Conservation (phyloP, 2,329 filamentous ascomycete genomes). For the Stagonosporopsis tanaceti region DNA sequence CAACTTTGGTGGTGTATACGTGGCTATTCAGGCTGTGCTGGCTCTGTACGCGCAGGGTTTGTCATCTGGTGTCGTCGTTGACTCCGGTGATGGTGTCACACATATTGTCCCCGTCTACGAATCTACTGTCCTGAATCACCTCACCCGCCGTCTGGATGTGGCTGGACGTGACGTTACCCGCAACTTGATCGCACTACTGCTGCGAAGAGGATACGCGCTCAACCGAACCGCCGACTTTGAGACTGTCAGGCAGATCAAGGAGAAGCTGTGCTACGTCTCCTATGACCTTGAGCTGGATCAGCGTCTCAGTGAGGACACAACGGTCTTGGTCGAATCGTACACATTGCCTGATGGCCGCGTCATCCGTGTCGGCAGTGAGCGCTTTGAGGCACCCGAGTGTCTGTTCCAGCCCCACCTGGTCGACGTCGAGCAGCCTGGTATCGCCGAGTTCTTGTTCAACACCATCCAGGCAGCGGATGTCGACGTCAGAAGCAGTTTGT, state of each 20-base stretch:
- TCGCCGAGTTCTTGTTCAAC: conserved; percentile 98
- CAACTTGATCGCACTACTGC: conserved; percentile 92
- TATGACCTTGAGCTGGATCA: conserved; percentile 98
- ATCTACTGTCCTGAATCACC: conserved; percentile 95
- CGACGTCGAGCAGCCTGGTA: conserved; percentile 95
- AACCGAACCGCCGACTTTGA: conserved; percentile 99
- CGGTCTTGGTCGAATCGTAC: conserved; percentile 95
- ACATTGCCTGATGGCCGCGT: conserved; percentile 95
- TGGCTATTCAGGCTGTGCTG: conserved; percentile 95
- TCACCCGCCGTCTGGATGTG: conserved; percentile 91
- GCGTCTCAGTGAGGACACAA: conserved; percentile 94
- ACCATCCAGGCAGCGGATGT: conserved; percentile 97
- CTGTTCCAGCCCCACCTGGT: conserved; percentile 98
- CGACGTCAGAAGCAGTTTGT: conserved; percentile 90
- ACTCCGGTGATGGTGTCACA: conserved; percentile 97
- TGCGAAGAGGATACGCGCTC: conserved; percentile 92
- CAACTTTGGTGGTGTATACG: conserved; percentile 94
- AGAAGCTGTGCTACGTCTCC: conserved; percentile 99
- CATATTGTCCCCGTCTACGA: conserved; percentile 99
- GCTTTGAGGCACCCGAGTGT: conserved; percentile 97
- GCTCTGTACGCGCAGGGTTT: conserved; percentile 95
- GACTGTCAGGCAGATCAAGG: conserved; percentile 97
- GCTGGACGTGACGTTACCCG: conserved; percentile 97
- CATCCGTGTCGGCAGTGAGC: conserved; percentile 93
- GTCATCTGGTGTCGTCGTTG: conserved; percentile 89